These are phyloP conservation scores for Ustanciosporium gigantosporum DNA, from an alignment of 1,284 basidiomycete species.

Conservation along the genomic window DNA sequence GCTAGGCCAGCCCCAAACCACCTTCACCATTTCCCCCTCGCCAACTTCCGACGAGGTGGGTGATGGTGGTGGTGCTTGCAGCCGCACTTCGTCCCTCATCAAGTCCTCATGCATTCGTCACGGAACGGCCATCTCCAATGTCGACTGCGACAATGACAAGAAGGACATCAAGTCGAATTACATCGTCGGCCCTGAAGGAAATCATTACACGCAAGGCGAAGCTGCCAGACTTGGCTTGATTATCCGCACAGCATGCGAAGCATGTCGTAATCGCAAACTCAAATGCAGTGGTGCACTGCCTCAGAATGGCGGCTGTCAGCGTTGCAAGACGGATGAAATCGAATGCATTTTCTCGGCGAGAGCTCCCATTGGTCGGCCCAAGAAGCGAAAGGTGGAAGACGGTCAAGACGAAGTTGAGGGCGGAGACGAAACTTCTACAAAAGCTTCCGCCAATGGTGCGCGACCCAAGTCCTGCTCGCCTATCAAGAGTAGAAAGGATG, in stretches of 20 bases:
- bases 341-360: conserved; percentile 39
- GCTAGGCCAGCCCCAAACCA: no score
- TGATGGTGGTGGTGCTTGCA: no score
- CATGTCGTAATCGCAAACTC: conserved; percentile 50
- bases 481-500: background rate
- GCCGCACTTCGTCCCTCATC: no score
- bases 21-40: no score
- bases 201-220: conserved; percentile 34
- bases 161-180: conserved; percentile 9
- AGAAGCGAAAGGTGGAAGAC: conserved; percentile 37
- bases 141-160: no score
- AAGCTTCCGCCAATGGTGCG: background rate
- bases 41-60: no score
- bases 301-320: conserved; percentile 31
- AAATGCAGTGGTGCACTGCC: conserved; percentile 41
- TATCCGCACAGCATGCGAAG: conserved; percentile 50
- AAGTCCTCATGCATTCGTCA: no score
- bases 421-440: conserved; percentile 1
- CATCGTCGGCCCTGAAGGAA: conserved; percentile 36
- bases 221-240: conserved; percentile 36
- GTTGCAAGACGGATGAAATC: conserved; percentile 36
- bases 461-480: no score
- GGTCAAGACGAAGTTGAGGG: conserved; percentile 1
- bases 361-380: conserved; percentile 48
- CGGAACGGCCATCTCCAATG: no score